Conservation (phyloP, 371 early-diverging fungal species). For the Circinella minor region DNA sequence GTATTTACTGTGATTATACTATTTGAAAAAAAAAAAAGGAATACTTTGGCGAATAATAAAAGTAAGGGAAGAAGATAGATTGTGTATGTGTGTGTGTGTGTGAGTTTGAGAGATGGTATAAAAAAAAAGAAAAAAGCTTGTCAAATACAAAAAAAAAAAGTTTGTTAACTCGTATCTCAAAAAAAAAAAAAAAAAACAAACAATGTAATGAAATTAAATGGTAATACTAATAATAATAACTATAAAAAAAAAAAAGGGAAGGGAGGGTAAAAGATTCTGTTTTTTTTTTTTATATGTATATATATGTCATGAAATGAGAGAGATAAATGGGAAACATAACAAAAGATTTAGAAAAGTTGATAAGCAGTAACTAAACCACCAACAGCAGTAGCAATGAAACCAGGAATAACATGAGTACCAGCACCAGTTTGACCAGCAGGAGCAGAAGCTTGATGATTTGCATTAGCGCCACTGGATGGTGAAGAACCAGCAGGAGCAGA, state of each 20-base stretch:
- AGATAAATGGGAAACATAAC: background rate
- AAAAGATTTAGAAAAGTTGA: slow-evolving; percentile 12
- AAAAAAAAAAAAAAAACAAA: no score
- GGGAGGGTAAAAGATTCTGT: no score
- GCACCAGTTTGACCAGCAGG: background rate
- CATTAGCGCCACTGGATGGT: slow-evolving; percentile 1
- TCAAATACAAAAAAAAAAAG: background rate
- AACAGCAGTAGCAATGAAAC: background rate
- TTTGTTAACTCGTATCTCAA: background rate
- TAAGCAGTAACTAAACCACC: slow-evolving; percentile 16
- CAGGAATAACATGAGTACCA: background rate
- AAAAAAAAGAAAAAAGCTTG: background rate
- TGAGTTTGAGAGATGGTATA: slow-evolving; percentile 1
- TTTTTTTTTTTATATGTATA: no score
- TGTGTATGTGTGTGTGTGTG: background rate
- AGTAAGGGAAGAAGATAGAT: background rate
- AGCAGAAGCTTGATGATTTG: slow-evolving; percentile 3
- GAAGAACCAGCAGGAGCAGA: slow-evolving; percentile 2
- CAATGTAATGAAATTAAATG: background rate
- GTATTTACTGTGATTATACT: slow-evolving; percentile 16
- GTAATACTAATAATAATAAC: no score
- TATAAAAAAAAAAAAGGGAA: slow-evolving; percentile 5
- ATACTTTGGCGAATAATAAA: slow-evolving; percentile 6
- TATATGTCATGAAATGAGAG: background rate
- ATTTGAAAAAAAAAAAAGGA: background rate